These are phyloP conservation scores for Heliocybe sulcata DNA, from an alignment of 1,284 basidiomycete species.

Conservation along the genomic window DNA sequence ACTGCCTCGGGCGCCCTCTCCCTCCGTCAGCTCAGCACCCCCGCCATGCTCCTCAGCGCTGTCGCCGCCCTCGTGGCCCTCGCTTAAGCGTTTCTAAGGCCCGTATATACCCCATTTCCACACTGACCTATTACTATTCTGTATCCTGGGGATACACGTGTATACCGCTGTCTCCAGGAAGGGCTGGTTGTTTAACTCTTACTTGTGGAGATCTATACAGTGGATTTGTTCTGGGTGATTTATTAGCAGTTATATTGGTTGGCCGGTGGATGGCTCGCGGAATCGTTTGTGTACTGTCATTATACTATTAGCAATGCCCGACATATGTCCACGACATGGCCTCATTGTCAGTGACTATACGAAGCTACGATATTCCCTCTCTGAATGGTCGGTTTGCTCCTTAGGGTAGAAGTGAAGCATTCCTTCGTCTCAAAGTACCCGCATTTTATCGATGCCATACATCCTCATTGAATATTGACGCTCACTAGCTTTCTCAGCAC, in stretches of 20 bases:
- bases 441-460: too few species aligned
- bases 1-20: conserved; percentile 20
- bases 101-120: background rate
- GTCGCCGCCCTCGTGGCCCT: conserved; percentile 20
- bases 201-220: conserved; percentile 3
- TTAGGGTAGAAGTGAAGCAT: too few species aligned
- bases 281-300: background rate
- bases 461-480: too few species aligned
- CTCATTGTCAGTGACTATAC: too few species aligned
- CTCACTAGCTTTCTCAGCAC: too few species aligned
- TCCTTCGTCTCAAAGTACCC: too few species aligned
- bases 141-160: conserved; percentile 3
- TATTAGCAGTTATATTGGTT: background rate
- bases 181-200: background rate
- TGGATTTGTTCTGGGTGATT: conserved; percentile 3
- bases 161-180: background rate
- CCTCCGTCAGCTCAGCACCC: conserved; percentile 16
- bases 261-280: background rate
- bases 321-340: background rate
- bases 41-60: conserved; percentile 19
- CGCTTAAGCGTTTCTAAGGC: conserved; percentile 3
- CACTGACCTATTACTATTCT: background rate
- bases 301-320: background rate
- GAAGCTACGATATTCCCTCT: too few species aligned
- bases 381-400: too few species aligned